Conservation (phyloP, 352 stramenopile species). For the Phytophthora pseudosyringae region DNA sequence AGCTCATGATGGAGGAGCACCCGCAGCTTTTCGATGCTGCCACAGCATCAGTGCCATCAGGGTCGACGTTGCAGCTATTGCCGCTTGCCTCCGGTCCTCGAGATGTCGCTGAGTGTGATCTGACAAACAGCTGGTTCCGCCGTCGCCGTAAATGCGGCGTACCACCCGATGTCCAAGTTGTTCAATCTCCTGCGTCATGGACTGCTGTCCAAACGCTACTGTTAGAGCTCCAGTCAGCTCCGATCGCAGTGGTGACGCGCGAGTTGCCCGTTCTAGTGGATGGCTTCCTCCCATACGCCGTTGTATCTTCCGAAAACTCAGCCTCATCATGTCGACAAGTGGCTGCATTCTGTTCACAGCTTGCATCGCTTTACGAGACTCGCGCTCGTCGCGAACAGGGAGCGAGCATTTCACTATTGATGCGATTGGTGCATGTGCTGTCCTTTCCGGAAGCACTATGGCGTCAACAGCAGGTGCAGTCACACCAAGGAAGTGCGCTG, state of each 20-base stretch:
- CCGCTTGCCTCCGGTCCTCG: conserved; percentile 30
- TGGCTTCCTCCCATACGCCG: conserved; percentile 41
- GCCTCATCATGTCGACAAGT: conserved; percentile 19
- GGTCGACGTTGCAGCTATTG: conserved; percentile 31
- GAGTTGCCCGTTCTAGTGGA: conserved; percentile 42
- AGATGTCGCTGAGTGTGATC: conserved; percentile 29
- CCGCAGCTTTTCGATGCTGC: conserved; percentile 48
- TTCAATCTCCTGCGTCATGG: conserved; percentile 33
- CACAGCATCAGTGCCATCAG: conserved; percentile 17
- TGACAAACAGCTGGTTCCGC: conserved; percentile 43
- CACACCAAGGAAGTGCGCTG: conserved; percentile 15
- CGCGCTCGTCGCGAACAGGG: conserved; percentile 39
- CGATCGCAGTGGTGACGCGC: conserved; percentile 37
- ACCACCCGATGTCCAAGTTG: conserved; percentile 14
- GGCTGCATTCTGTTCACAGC: conserved; percentile 42
- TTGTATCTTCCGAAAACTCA: conserved; percentile 26
- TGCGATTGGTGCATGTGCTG: conserved; percentile 53
- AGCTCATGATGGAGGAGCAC: conserved; percentile 63
- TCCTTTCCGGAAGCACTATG: conserved; percentile 54
- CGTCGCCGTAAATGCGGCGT: conserved; percentile 25
- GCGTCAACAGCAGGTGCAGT: conserved; percentile 41
- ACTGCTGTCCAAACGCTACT: conserved; percentile 33
- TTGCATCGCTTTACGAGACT: conserved; percentile 44
- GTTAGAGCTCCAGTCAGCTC: conserved; percentile 41
- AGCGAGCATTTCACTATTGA: conserved; percentile 32